These are phyloP conservation scores for Ogataea hybrid DNA, from an alignment of 1,139 yeast genomes.

Conservation along the genomic window DNA sequence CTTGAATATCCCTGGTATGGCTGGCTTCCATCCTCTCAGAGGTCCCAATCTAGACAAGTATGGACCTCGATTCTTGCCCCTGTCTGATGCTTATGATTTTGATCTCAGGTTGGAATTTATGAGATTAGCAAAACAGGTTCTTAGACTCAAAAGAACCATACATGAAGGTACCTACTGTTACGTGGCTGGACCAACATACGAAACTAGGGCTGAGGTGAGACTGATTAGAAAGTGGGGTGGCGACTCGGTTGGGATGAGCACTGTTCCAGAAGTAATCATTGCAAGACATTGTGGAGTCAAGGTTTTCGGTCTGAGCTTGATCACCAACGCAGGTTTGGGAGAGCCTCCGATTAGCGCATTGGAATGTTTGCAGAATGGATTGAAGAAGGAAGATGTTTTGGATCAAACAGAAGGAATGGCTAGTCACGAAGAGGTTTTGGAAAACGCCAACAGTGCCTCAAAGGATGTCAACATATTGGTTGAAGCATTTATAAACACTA, in stretches of 20 bases:
- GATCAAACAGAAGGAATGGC: constrained; percentile 78
- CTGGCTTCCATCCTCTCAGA: constrained; percentile 83
- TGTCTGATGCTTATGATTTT: constrained; percentile 87
- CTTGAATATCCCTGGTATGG: constrained; percentile 84
- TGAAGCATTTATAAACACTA: constrained; percentile 54
- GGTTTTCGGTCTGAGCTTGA: constrained; percentile 80
- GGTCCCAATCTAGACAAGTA: constrained; percentile 80
- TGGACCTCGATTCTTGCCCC: constrained; percentile 86
- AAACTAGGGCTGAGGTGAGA: constrained; percentile 89
- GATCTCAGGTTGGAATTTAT: constrained; percentile 61
- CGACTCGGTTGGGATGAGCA: constrained; percentile 97
- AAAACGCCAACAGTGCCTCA: constrained; percentile 78
- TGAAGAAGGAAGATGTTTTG: constrained; percentile 19
- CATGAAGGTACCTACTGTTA: constrained; percentile 87
- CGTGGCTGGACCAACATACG: constrained; percentile 94
- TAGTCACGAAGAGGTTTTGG: constrained; percentile 84
- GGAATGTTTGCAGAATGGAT: constrained; percentile 30
- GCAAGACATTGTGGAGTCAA: constrained; percentile 85
- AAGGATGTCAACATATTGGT: constrained; percentile 72
- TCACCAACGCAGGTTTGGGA: constrained; percentile 79
- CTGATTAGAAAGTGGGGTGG: constrained; percentile 73
- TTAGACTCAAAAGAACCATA: constrained; percentile 54
- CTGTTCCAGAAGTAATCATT: constrained; percentile 92
- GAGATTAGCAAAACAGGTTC: constrained; percentile 42
- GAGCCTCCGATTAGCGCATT: constrained; percentile 76